Percentiles rank a stretch among this genome's conserved stretches.
phyloP scores from a whole-genome alignment of 2,329 filamentous ascomycete species.

The Didymella segeticola region DNA sequence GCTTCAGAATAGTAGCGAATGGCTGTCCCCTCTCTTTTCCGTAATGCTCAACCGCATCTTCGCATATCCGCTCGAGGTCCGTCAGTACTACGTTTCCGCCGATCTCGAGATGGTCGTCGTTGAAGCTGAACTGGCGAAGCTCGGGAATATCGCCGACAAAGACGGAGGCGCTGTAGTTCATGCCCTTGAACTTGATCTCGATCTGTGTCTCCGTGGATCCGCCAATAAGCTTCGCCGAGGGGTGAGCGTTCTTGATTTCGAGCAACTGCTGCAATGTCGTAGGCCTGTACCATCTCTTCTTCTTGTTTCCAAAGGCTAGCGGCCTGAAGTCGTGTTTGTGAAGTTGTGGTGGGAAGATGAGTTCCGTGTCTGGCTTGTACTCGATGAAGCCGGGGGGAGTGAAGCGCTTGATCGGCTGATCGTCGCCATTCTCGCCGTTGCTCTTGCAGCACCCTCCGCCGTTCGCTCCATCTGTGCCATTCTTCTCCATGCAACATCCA shows the following conservation, averaged over 20 bases:
- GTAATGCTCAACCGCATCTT: slow-evolving; percentile 80
- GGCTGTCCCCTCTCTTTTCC: slow-evolving; percentile 75
- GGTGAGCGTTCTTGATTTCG: slow-evolving; percentile 86
- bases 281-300: slow-evolving; percentile 91
- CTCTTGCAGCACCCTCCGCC: slow-evolving; percentile 51
- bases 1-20: slow-evolving; percentile 90
- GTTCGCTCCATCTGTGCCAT: slow-evolving; percentile 36
- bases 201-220: slow-evolving; percentile 98
- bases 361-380: slow-evolving; percentile 89
- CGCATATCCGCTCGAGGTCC: slow-evolving; percentile 85
- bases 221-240: slow-evolving; percentile 90
- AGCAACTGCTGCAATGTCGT: slow-evolving; percentile 85
- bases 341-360: slow-evolving; percentile 90
- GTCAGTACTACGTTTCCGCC: slow-evolving; percentile 93
- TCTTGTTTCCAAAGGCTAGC: slow-evolving; percentile 90
- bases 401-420: slow-evolving; percentile 66
- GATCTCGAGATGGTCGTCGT: slow-evolving; percentile 84
- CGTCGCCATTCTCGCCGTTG: slow-evolving; percentile 47
- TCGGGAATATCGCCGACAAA: slow-evolving; percentile 94
- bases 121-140: slow-evolving; percentile 79
- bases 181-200: slow-evolving; percentile 96
- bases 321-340: slow-evolving; percentile 83
- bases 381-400: slow-evolving; percentile 91
- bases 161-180: slow-evolving; percentile 88
- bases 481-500: slow-evolving; percentile 75